Evolutionary conservation across 257 asterid species (phyloP).

Genomic region (Rubia yunnanensis): DNA sequence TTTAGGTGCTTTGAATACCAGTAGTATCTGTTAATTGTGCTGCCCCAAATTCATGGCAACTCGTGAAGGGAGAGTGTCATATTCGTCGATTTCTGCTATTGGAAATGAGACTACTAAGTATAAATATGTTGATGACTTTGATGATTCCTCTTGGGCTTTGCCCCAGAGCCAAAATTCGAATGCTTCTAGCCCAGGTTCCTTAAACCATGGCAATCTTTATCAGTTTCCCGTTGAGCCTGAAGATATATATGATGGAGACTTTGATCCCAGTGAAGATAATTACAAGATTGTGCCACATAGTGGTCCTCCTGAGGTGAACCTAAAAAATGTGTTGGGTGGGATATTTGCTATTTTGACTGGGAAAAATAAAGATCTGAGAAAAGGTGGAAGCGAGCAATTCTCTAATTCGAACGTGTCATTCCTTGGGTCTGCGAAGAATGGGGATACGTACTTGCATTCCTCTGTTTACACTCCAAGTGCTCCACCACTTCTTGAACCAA

Average conservation of each 20-base stretch:
- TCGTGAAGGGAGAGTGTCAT: conserved; percentile 25
- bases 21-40: conserved; percentile 1
- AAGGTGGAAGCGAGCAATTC: conserved; percentile 29
- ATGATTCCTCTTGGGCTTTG: conserved; percentile 23
- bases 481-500: conserved; percentile 76
- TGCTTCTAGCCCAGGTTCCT: conserved; percentile 9
- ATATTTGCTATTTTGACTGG: conserved; percentile 70
- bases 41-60: conserved; percentile 24
- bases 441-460: conserved; percentile 73
- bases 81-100: conserved; percentile 24
- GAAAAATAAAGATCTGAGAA: conserved; percentile 35
- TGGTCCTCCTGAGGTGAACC: conserved; percentile 78
- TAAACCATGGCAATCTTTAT: conserved; percentile 35
- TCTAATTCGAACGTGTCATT: conserved; percentile 70
- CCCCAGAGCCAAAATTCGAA: conserved; percentile 14
- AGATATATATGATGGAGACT: conserved; percentile 48
- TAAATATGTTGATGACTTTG: conserved; percentile 29
- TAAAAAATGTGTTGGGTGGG: conserved; percentile 77
- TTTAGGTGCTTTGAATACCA: conserved; percentile 7
- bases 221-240: conserved; percentile 41
- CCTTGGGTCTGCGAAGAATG: conserved; percentile 79
- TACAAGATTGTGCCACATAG: conserved; percentile 26
- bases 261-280: conserved; percentile 52
- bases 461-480: conserved; percentile 97
- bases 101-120: conserved; percentile 23